Conservation (phyloP, 2,329 filamentous ascomycete genomes). For the Sporothrix inflata region DNA sequence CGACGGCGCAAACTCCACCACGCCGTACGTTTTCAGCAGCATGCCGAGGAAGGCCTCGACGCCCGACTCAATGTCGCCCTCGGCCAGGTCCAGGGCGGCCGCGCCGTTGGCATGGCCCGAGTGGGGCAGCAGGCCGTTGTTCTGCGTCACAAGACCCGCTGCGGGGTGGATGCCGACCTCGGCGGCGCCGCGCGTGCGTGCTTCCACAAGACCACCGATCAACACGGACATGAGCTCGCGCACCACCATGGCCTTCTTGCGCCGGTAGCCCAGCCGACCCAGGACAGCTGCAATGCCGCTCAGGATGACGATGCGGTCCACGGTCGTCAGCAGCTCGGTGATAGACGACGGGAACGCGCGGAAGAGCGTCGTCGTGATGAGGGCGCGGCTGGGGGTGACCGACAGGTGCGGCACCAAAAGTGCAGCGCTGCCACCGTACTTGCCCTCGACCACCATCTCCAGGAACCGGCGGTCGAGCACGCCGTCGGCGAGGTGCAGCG, state of each 20-base stretch:
- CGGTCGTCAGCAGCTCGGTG: conserved; percentile 69
- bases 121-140: conserved; percentile 37
- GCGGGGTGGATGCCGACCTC: conserved; percentile 95
- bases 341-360: conserved; percentile 70
- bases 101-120: conserved; percentile 53
- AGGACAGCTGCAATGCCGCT: conserved; percentile 88
- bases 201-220: conserved; percentile 83
- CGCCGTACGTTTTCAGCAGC: conserved; percentile 65
- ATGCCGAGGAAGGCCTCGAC: conserved; percentile 66
- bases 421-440: conserved; percentile 51
- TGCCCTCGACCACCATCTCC: conserved; percentile 67
- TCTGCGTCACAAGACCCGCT: conserved; percentile 77
- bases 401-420: conserved; percentile 60
- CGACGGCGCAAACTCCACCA: conserved; percentile 55
- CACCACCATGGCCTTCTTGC: conserved; percentile 90
- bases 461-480: conserved; percentile 63
- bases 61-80: conserved; percentile 67
- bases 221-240: conserved; percentile 82
- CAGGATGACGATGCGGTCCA: conserved; percentile 77
- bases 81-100: conserved; percentile 62
- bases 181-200: conserved; percentile 89
- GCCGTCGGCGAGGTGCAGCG: conserved; percentile 68
- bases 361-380: conserved; percentile 68
- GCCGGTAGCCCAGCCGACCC: conserved; percentile 74
- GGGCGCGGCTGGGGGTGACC: conserved; percentile 60